Conservation (phyloP, 208 protist species). For the Borovskyia barvae region DNA sequence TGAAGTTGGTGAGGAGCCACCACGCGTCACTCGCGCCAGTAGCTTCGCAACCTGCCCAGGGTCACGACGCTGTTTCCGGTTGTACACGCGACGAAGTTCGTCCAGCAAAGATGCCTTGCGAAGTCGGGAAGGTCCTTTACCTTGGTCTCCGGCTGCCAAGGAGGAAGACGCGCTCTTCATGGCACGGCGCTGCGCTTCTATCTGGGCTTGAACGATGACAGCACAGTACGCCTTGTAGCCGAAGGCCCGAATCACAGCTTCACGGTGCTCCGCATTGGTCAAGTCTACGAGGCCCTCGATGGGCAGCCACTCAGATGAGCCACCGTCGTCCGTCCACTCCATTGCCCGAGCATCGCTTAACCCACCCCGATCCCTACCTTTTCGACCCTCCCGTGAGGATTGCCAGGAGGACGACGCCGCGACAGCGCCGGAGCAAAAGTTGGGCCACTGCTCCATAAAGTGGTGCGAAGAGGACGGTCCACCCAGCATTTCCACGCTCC, state of each 20-base stretch:
- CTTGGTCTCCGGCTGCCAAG: no score
- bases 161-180: not conserved
- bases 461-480: not conserved
- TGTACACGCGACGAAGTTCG: not conserved
- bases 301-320: no score
- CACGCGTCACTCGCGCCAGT: conserved; percentile 33
- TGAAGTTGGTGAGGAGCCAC: not conserved
- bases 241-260: conserved; percentile 22
- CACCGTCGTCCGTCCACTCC: no score
- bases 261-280: not conserved
- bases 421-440: not conserved
- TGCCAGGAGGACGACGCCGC: no score
- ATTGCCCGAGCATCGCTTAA: no score
- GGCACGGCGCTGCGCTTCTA: not conserved
- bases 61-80: conserved; percentile 1
- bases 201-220: conserved; percentile 4
- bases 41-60: conserved; percentile 33
- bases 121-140: no score
- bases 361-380: no score
- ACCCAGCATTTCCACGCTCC: conserved; percentile 6
- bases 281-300: not conserved
- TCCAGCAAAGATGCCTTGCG: conserved; percentile 5
- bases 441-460: conserved; percentile 1
- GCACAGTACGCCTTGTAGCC: conserved; percentile 21
- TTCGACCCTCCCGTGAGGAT: no score